Evolutionary conservation across 108 stramenopile genomes (phyloP), one percentile per base, ranked within the genome.

Genomic region (Cyclotella atomus): DNA sequence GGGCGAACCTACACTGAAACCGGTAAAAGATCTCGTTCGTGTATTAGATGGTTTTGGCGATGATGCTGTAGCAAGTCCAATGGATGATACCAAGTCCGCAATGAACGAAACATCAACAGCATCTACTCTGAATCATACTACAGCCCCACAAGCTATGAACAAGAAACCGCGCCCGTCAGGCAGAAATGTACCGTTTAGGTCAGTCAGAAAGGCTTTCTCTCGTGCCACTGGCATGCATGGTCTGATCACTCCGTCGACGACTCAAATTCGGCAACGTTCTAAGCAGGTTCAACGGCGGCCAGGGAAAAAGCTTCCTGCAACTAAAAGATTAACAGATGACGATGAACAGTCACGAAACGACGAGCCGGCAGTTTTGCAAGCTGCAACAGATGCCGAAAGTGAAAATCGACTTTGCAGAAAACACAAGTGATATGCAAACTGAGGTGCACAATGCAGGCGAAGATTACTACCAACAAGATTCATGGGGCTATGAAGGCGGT

Each of bases 211-310:
- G 62, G 67, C 71, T 16, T 70, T 90, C 57, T 79, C 92, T 2
- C 77, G 83, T 44, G 75, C 76, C 1, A 91, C 90, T 15, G 90
- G 90, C 0, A 50, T 90, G n/a, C 89, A 90, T 47, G 89, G 89
- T 17, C 27, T 86, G 10, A 41, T 89, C 7, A 89, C 89, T 12
- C 84, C 86, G 19, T 77, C 87, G 3, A 79, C 85, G 27, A 74
- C 63, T 38, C 78, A 79, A 36, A 46, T 79, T 65, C 53, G 54
- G 7, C 70, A 66, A 78, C 63, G 70, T 52, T 49, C 25, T 23
- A 34, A 36, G 38, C 24, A 34, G 9, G 29, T 21, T 25, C 68
- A 56, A 35, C 38, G 33, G 0, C 29, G 34, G 55, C 43, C 4
- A 17, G 30, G 38, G 15, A 43, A 34, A 65, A 61, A 49, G 4